Evolutionary conservation across 345 rosid species (phyloP), one percentile per base, ranked within the genome.

Genomic region (Eucalyptus erythrocorys): DNA sequence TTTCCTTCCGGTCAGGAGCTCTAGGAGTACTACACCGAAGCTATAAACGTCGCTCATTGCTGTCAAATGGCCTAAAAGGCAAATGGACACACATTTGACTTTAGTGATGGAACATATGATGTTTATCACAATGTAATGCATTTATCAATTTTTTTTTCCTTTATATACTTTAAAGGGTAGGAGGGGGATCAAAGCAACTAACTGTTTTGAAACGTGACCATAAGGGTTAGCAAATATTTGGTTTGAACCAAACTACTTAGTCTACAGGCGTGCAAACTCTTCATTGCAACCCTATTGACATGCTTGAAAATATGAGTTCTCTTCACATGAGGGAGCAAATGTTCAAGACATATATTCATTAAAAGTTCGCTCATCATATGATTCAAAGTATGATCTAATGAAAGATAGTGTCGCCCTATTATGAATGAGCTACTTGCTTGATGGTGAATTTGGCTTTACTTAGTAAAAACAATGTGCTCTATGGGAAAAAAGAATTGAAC

Each of bases 41-140:
- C 97, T 96, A 51, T 96, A 95, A 4, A 96, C 93, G 66, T 96
- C 97, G 55, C 98, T 96, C 92, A 89, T 90, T 1, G 98, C 94
- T 1, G 98, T 96, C 82, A 96, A 89, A 89, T 96, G 98, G 90
- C 98, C 98, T 94, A 92, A 3, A 89, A 76, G 47, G 47, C 15
- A 76, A 76, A 40, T 40, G 8, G 8, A 40, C 84, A 40, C 47
- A 22, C 12, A 40, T 21, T 37, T 21, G 84, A 40, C 47, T 76
- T 76, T 40, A 76, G 47, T 76, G 84, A 40, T 2, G 15, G 17
- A 64, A 64, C 40, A 64, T 64, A n/a, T 64, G 37, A 14, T 64
- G 10, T 3, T n/a, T 14, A n/a, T n/a, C 14, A 8, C 0, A 5
- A 64, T 7, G 10, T 15, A 64, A 64, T 6, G 40, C 40, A 14